A percentile compares a stretch with the other conserved stretches of the same genome.
Conservation (phyloP, 306 rosid genomes). For the Senna siamea region DNA sequence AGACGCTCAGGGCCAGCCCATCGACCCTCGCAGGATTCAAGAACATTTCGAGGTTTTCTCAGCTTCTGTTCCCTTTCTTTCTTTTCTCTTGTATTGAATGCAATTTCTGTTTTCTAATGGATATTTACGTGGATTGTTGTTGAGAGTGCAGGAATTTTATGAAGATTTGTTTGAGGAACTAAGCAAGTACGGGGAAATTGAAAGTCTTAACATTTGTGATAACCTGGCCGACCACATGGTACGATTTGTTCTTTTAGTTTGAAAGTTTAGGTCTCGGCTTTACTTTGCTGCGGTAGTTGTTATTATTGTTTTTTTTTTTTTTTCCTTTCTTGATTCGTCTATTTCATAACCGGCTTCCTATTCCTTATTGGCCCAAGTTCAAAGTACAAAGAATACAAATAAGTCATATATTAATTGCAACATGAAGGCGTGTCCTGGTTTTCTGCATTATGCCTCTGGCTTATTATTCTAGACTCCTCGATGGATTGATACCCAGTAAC, state of each 20-base stretch:
- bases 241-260: background rate
- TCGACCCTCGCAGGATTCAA: slow-evolving; percentile 67
- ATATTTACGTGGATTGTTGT: background rate
- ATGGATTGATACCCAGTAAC: background rate
- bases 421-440: background rate
- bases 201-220: slow-evolving; percentile 72
- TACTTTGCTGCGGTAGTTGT: too few species aligned
- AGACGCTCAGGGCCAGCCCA: slow-evolving; percentile 61
- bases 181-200: slow-evolving; percentile 67
- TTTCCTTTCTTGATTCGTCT: too few species aligned
- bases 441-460: background rate
- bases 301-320: too few species aligned
- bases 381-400: too few species aligned
- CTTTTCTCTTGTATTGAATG: background rate
- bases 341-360: too few species aligned
- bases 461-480: background rate
- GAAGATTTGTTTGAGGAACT: slow-evolving; percentile 73
- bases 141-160: slow-evolving; percentile 57
- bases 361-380: too few species aligned
- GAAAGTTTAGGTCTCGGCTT: too few species aligned
- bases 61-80: background rate
- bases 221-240: slow-evolving; percentile 86
- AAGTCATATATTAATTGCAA: too few species aligned
- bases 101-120: background rate
- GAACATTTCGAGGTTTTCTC: slow-evolving; percentile 57